Percentiles rank a stretch among this genome's conserved stretches.
These are phyloP conservation scores for Colletotrichum orbiculare DNA, from an alignment of 2,329 filamentous ascomycete species.

Conservation along the genomic window DNA sequence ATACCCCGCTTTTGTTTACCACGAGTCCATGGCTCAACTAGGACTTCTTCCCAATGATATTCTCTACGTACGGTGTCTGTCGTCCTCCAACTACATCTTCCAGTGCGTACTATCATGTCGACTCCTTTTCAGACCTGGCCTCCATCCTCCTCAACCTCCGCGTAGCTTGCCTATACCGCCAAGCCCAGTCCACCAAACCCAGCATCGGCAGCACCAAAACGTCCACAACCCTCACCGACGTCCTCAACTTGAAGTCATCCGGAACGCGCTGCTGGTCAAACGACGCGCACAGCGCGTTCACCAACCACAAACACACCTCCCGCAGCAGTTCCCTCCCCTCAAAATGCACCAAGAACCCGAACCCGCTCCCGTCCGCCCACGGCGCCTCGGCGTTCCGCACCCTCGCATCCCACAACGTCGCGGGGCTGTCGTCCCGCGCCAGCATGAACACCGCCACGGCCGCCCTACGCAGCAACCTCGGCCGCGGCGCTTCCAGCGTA, in stretches of 20 bases:
- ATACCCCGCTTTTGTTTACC: conserved; percentile 23
- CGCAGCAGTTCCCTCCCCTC: conserved; percentile 29
- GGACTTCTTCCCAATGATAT: conserved; percentile 1
- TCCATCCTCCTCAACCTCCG: not conserved
- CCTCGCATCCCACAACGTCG: conserved; percentile 1
- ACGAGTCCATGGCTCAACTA: conserved; percentile 19
- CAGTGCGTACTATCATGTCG: not conserved
- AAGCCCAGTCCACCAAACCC: conserved; percentile 29
- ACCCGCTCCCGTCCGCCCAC: conserved; percentile 32
- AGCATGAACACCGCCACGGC: conserved; percentile 32
- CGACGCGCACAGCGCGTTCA: conserved; percentile 28
- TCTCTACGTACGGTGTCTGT: too few species aligned
- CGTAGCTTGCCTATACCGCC: conserved; percentile 27
- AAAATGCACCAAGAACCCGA: conserved; percentile 28
- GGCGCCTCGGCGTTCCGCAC: conserved; percentile 13
- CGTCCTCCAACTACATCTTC: not conserved
- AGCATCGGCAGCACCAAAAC: conserved; percentile 27
- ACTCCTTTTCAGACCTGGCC: not conserved
- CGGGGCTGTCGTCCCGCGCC: conserved; percentile 27
- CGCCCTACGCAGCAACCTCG: conserved; percentile 26
- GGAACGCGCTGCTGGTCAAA: conserved; percentile 26
- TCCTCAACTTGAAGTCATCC: conserved; percentile 30
- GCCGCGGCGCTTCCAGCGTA: conserved; percentile 28
- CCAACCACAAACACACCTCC: conserved; percentile 24
- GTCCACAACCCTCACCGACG: conserved; percentile 24